Evolutionary conservation across 371 early-diverging fungal genomes (phyloP).

Genomic region (Rhizopus stolonifer): DNA sequence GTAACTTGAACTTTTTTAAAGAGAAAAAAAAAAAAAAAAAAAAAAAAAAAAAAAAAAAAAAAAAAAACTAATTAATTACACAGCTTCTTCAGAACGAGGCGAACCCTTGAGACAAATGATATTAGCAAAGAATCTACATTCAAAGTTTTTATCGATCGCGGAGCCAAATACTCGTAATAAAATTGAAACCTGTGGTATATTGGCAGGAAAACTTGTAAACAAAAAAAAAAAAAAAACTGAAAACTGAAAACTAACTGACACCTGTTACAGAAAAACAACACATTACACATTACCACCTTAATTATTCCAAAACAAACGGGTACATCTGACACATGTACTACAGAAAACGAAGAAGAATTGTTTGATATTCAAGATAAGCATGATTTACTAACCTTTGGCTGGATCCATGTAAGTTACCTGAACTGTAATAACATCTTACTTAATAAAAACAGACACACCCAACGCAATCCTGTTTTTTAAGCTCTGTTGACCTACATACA

Average conservation of each 20-base stretch:
- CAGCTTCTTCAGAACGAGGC: conserved; percentile 60
- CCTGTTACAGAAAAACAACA: conserved; percentile 55
- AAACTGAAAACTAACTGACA: not conserved
- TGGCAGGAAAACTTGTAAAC: conserved; percentile 74
- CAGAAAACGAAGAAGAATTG: conserved; percentile 85
- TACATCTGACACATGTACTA: conserved; percentile 87
- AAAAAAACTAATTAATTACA: not conserved
- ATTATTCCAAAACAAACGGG: conserved; percentile 89
- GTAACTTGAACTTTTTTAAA: conserved; percentile 1
- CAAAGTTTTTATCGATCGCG: conserved; percentile 76
- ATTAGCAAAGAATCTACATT: conserved; percentile 63
- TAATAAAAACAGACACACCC: conserved; percentile 76
- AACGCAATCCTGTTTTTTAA: conserved; percentile 91
- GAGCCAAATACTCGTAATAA: conserved; percentile 72
- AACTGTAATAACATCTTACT: not conserved
- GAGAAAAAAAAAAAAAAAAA: not conserved
- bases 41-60: too few relatives aligned
- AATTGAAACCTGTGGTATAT: conserved; percentile 90
- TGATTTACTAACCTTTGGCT: conserved; percentile 86
- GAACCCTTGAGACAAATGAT: conserved; percentile 65
- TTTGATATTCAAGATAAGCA: conserved; percentile 73
- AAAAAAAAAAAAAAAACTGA: not conserved
- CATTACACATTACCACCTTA: conserved; percentile 72
- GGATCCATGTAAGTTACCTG: conserved; percentile 76
- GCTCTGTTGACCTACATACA: conserved; percentile 90